These are phyloP conservation scores for Amanita fuliginea DNA, from an alignment of 768 basidiomycete genomes.

Conservation along the genomic window DNA sequence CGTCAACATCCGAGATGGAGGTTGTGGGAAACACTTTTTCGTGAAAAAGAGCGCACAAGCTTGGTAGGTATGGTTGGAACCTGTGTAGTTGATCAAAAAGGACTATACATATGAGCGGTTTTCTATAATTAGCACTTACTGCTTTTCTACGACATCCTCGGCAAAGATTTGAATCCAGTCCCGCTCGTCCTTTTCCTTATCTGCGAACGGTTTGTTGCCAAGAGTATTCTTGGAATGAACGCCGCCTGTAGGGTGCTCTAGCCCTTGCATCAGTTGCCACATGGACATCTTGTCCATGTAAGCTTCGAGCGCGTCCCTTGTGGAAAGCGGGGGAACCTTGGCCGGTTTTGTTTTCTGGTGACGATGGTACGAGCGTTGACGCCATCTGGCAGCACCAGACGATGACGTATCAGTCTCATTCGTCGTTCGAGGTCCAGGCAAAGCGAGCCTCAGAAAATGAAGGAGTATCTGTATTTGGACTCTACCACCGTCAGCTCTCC, in stretches of 20 bases:
- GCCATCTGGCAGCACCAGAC: neutral
- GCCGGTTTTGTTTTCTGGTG: conserved; percentile 11
- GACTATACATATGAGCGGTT: neutral
- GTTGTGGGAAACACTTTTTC: conserved; percentile 58
- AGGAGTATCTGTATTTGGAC: conserved; percentile 69
- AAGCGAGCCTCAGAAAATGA: conserved; percentile 51
- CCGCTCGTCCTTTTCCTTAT: conserved; percentile 19
- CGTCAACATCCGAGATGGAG: conserved; percentile 40
- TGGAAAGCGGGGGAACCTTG: conserved; percentile 13
- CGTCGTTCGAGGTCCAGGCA: conserved; percentile 33
- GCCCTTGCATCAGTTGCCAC: conserved; percentile 54
- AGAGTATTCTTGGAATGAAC: conserved; percentile 6
- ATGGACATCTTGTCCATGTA: conserved; percentile 74
- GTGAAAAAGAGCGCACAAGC: conserved; percentile 44
- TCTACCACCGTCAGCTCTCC: conserved; percentile 22
- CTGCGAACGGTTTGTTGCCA: conserved; percentile 6
- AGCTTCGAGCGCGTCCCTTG: conserved; percentile 47
- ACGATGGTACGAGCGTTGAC: neutral
- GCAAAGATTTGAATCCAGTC: conserved; percentile 76
- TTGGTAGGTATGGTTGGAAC: conserved; percentile 43
- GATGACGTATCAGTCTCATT: conserved; percentile 19
- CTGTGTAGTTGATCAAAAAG: conserved; percentile 21
- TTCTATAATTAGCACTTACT: conserved; percentile 29
- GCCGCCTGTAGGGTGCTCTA: conserved; percentile 13
- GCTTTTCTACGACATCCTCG: conserved; percentile 52